Evolutionary conservation across 2,329 filamentous ascomycete species (phyloP).

Genomic region (Colletotrichum plurivorum): DNA sequence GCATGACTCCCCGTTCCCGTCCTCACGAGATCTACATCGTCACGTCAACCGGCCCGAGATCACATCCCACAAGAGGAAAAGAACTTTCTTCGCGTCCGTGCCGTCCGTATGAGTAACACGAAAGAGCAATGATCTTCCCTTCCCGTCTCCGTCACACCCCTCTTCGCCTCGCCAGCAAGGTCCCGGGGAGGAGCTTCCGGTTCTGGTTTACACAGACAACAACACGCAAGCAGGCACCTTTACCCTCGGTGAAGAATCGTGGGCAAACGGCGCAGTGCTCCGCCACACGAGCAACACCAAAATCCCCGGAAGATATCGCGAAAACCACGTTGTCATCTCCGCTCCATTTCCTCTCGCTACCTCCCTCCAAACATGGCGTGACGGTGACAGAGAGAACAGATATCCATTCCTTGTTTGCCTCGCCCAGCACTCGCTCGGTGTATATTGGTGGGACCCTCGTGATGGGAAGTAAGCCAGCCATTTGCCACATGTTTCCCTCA

Average conservation of each 20-base stretch:
- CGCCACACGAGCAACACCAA: not conserved
- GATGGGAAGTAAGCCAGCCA: not conserved
- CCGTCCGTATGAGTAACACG: no score
- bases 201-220: not conserved
- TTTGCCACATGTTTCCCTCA: not conserved
- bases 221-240: no score
- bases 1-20: not conserved
- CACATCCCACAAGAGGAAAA: not conserved
- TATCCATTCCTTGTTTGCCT: not conserved
- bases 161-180: not conserved
- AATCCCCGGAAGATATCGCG: not conserved
- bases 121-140: not conserved
- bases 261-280: not conserved
- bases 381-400: no score
- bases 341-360: not conserved
- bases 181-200: not conserved
- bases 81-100: no score
- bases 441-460: conserved; percentile 5
- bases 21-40: not conserved
- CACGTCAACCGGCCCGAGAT: not conserved
- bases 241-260: no score
- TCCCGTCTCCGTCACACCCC: conserved; percentile 3
- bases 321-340: not conserved
- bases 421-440: not conserved
- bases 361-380: not conserved